Percentiles rank a stretch among this genome's conserved stretches.
These are phyloP conservation scores for Elongisporangium anandrum DNA, from an alignment of 352 stramenopile genomes.

Conservation along the genomic window DNA sequence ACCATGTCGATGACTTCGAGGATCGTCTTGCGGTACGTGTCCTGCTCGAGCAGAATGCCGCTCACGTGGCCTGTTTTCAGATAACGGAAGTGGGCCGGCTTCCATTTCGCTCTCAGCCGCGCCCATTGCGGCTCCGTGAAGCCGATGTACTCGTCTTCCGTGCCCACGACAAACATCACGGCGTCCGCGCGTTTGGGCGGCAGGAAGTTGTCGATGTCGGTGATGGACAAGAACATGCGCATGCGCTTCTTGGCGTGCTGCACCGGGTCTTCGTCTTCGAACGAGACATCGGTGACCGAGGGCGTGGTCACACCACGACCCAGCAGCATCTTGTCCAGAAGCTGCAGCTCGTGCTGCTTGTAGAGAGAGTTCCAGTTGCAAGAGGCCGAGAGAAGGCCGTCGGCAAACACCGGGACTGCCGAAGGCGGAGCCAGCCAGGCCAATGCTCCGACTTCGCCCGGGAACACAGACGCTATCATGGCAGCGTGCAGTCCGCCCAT, in stretches of 20 bases:
- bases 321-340: constrained; percentile 68
- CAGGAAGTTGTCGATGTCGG: constrained; percentile 79
- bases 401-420: constrained; percentile 63
- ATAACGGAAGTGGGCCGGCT: constrained; percentile 44
- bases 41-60: constrained; percentile 70
- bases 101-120: constrained; percentile 56
- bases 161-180: constrained; percentile 70
- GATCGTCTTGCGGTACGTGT: constrained; percentile 68
- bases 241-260: constrained; percentile 75
- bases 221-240: constrained; percentile 75
- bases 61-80: constrained; percentile 74
- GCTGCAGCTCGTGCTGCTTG: constrained; percentile 54
- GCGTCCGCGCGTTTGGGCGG: constrained; percentile 58
- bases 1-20: constrained; percentile 49
- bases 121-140: constrained; percentile 54
- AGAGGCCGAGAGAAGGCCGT: constrained; percentile 67
- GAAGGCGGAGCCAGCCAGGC: constrained; percentile 74
- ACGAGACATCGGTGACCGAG: constrained; percentile 2
- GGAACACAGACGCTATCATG: constrained; percentile 71
- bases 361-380: constrained; percentile 77
- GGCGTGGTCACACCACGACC: constrained; percentile 21
- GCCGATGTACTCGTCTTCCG: constrained; percentile 77
- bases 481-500: constrained; percentile 77
- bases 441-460: constrained; percentile 54
- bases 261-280: constrained; percentile 42